A percentile compares a stretch with the other conserved stretches of the same genome.
phyloP scores from a whole-genome alignment of 2,329 filamentous ascomycete species.

The Trichoderma semiorbis region DNA sequence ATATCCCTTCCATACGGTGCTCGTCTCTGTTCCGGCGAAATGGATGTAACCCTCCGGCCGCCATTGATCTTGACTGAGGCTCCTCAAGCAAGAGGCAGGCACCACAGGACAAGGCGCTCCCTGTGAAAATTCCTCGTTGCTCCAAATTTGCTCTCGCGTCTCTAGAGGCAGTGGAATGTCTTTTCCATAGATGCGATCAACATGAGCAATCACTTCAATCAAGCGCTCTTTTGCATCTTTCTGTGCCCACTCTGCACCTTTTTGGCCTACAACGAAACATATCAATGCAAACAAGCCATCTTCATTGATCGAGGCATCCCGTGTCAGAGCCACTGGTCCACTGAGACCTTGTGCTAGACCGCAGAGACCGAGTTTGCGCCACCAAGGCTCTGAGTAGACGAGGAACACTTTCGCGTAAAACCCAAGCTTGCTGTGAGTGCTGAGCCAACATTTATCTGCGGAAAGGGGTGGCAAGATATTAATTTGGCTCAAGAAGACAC shows the following conservation, averaged over 20 bases:
- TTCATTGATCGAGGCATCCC: constrained; percentile 37
- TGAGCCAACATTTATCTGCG: constrained; percentile 32
- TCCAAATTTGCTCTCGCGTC: constrained; percentile 14
- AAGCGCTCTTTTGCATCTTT: constrained; percentile 26
- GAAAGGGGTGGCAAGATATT: constrained; percentile 33
- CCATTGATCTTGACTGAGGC: constrained; percentile 29
- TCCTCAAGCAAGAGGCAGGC: constrained; percentile 29
- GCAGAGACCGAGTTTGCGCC: constrained; percentile 29
- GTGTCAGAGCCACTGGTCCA: constrained; percentile 38
- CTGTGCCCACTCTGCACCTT: constrained; percentile 26
- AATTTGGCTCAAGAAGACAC: neutral
- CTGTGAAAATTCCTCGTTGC: constrained; percentile 31
- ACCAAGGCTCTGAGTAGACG: constrained; percentile 33
- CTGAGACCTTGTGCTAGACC: constrained; percentile 3
- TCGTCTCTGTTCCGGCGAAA: constrained; percentile 49
- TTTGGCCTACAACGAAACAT: constrained; percentile 40
- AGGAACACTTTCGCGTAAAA: constrained; percentile 44
- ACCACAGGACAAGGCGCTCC: constrained; percentile 35
- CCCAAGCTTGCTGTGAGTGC: constrained; percentile 36
- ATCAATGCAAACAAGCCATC: constrained; percentile 34
- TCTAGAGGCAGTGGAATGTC: constrained; percentile 4
- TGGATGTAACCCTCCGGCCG: constrained; percentile 41
- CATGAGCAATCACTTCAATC: constrained; percentile 33
- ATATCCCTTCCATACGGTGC: constrained; percentile 48
- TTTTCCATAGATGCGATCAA: constrained; percentile 24